Conservation (phyloP, 148 eudicot genomes). For the Persicaria maculosa region DNA sequence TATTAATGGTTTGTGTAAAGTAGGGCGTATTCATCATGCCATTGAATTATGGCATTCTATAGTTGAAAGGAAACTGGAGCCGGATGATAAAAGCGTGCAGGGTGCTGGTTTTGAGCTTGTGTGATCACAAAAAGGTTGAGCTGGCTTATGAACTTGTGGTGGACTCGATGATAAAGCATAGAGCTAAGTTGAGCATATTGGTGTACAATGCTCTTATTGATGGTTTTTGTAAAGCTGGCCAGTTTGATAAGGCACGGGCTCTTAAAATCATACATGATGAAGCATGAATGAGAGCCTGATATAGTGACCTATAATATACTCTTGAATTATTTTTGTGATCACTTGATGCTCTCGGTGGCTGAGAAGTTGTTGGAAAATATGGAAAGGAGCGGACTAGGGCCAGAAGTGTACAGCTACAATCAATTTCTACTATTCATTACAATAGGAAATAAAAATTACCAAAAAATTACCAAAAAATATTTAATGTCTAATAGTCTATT, state of each 20-base stretch:
- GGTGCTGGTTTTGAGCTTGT: slow-evolving; percentile 76
- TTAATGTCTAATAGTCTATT: too few relatives aligned
- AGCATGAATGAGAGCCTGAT: slow-evolving; percentile 77
- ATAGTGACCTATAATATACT: slow-evolving; percentile 67
- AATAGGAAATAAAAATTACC: too few relatives aligned
- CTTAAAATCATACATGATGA: slow-evolving; percentile 70
- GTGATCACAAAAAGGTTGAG: slow-evolving; percentile 72
- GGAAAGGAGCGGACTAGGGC: slow-evolving; percentile 50
- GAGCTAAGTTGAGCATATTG: slow-evolving; percentile 28
- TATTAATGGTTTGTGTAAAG: slow-evolving; percentile 68
- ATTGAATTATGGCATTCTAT: slow-evolving; percentile 66
- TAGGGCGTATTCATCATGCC: slow-evolving; percentile 44
- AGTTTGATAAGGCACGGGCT: slow-evolving; percentile 63
- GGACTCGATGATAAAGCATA: slow-evolving; percentile 47
- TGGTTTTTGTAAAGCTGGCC: slow-evolving; percentile 77
- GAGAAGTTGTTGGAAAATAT: slow-evolving; percentile 66
- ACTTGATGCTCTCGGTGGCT: slow-evolving; percentile 64
- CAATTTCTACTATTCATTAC: too few relatives aligned
- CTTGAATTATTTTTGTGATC: slow-evolving; percentile 75
- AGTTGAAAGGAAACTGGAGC: slow-evolving; percentile 39
- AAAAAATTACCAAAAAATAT: too few relatives aligned
- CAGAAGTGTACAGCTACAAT: slow-evolving; percentile 83
- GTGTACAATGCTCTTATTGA: slow-evolving; percentile 77
- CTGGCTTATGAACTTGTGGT: slow-evolving; percentile 82
- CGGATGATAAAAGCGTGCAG: slow-evolving; percentile 74